phyloP scores from a whole-genome alignment of 306 rosid species.

The Cyamopsis tetragonoloba region DNA sequence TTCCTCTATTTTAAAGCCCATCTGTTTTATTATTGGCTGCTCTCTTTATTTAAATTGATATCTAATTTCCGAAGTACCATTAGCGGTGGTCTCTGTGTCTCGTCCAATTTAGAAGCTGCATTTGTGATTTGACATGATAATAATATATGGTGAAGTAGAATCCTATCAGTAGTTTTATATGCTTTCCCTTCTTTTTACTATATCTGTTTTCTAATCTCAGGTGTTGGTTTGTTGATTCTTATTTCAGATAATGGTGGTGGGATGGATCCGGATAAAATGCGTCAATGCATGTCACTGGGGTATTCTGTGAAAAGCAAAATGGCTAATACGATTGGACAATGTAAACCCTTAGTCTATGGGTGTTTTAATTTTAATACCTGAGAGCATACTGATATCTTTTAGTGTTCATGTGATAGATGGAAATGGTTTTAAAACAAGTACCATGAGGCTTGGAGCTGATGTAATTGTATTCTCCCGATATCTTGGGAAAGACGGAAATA shows the following conservation, averaged over 20 bases:
- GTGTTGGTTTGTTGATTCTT: conserved; percentile 21
- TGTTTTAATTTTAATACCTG: not conserved
- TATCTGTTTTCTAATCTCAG: conserved; percentile 1
- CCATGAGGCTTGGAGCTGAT: conserved; percentile 99
- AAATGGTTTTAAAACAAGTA: conserved; percentile 98
- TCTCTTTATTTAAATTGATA: not conserved
- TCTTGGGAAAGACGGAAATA: conserved; percentile 56
- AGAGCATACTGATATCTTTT: conserved; percentile 27
- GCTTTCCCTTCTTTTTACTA: not conserved
- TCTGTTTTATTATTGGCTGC: not conserved
- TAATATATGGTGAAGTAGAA: not conserved
- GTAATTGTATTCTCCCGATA: conserved; percentile 90
- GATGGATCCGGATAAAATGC: conserved; percentile 96
- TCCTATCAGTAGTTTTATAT: not conserved
- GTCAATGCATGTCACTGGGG: conserved; percentile 97
- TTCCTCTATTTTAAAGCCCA: not conserved
- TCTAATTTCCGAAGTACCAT: not conserved
- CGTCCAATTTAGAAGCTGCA: not conserved
- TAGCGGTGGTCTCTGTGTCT: not conserved
- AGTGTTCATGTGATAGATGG: conserved; percentile 63
- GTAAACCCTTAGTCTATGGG: conserved; percentile 29
- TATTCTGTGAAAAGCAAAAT: conserved; percentile 84
- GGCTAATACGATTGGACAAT: conserved; percentile 93
- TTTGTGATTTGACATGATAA: not conserved
- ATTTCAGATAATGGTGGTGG: conserved; percentile 97